Evolutionary conservation across 2,329 filamentous ascomycete genomes (phyloP).

Genomic region (Calcarisporium arbuscula): DNA sequence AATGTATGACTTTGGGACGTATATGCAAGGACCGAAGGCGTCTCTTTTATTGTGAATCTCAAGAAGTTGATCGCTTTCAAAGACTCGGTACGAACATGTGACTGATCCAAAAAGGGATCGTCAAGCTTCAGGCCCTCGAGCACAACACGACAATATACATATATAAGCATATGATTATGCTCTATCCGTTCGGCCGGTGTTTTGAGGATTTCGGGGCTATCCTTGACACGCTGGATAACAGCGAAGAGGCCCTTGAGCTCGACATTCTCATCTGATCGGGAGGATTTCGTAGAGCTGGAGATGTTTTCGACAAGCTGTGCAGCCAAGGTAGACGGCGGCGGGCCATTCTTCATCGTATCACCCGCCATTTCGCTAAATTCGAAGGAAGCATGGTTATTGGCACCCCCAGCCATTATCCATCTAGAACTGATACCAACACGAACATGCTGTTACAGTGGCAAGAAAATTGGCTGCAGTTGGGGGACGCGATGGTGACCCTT

Average conservation of each 20-base stretch:
- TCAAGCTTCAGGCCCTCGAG: constrained; percentile 63
- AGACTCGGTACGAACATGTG: constrained; percentile 52
- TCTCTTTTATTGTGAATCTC: constrained; percentile 66
- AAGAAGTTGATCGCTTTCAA: constrained; percentile 73
- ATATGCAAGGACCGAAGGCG: constrained; percentile 59
- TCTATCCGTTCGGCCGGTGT: constrained; percentile 59
- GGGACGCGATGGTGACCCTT: constrained; percentile 16
- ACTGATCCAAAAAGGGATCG: constrained; percentile 58
- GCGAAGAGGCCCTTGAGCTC: constrained; percentile 67
- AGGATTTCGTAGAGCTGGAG: constrained; percentile 55
- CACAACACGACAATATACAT: constrained; percentile 74
- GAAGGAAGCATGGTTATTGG: too few relatives aligned
- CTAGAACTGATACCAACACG: constrained; percentile 16
- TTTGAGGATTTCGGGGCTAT: constrained; percentile 48
- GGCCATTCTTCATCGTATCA: constrained; percentile 16
- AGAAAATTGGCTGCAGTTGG: background rate
- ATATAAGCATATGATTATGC: constrained; percentile 80
- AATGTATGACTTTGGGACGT: constrained; percentile 32
- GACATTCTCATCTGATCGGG: constrained; percentile 59
- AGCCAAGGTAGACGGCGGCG: constrained; percentile 75
- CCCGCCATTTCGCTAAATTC: constrained; percentile 11
- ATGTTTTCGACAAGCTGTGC: constrained; percentile 82
- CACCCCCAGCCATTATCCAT: constrained; percentile 21
- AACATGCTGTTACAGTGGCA: background rate
- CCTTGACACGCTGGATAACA: constrained; percentile 49